Conservation (phyloP, 441 rosid species). For the Erodium texanum region DNA sequence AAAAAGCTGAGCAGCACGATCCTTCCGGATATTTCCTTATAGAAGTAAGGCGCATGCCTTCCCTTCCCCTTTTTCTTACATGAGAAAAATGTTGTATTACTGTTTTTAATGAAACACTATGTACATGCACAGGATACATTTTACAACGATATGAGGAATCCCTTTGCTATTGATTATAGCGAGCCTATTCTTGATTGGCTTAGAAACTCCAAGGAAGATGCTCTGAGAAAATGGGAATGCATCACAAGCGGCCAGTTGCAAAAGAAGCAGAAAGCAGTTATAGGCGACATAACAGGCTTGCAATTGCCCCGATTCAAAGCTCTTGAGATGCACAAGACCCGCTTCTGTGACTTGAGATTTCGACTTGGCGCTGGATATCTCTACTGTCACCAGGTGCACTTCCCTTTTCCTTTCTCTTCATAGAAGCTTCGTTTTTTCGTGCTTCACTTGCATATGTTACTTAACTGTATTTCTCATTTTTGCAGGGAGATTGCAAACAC, state of each 20-base stretch:
- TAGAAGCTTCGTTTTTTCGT: not conserved
- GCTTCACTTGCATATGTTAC: not conserved
- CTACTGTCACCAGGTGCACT: constrained; percentile 76
- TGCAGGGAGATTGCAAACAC: constrained; percentile 86
- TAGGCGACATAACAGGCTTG: constrained; percentile 35
- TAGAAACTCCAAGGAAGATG: constrained; percentile 55
- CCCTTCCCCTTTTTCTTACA: not conserved
- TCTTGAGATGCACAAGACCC: constrained; percentile 48
- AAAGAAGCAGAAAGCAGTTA: constrained; percentile 42
- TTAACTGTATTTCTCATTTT: not conserved
- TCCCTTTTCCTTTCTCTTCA: not conserved
- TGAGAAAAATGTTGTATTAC: not conserved
- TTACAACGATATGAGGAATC: constrained; percentile 69
- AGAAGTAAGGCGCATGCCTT: constrained; percentile 39
- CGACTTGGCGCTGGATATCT: constrained; percentile 76
- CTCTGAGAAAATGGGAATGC: constrained; percentile 61
- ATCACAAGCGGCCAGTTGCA: constrained; percentile 49
- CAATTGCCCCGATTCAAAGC: constrained; percentile 48
- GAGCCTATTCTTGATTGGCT: constrained; percentile 71
- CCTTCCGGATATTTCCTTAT: constrained; percentile 87
- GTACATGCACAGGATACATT: constrained; percentile 48
- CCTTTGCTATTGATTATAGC: constrained; percentile 53
- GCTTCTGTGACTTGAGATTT: constrained; percentile 63
- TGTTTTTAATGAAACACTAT: constrained; percentile 12
- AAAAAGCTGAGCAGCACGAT: constrained; percentile 52